Evolutionary conservation across 441 rosid species (phyloP), one percentile per base, ranked within the genome.

Genomic region (Pelargonium fulgidum): DNA sequence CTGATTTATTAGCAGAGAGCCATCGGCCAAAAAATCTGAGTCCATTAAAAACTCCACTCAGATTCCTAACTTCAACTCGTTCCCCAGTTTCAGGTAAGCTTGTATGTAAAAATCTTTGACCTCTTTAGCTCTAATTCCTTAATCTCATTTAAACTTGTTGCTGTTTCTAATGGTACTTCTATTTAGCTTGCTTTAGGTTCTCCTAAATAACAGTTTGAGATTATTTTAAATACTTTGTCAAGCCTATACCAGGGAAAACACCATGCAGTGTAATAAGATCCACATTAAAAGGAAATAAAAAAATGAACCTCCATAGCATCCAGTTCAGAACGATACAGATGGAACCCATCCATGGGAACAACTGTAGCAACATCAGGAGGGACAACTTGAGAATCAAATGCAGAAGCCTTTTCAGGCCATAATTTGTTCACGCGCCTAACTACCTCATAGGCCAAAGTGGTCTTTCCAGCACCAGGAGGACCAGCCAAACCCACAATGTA

Each of bases 391-490:
- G 88, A 85, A 83, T 86, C 93, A 61, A 85, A 78, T 47, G 86
- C 78, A 71, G 81, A 48, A 86, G 84, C 85, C 72, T 80, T 89
- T 74, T 83, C 85, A 61, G 88, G 86, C 96, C 96, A 89, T 63
- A 84, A 76, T 67, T 71, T 83, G 75, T 90, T 89, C 36, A 87
- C 73, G 62, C 91, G 87, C 48, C 36, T 76, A 17, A 75, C 86
- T 65, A 93, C 88, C 82, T 87, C 89, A 72, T 76, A 76, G 67
- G 92, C 97, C 78, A 93, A 7, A 64, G 94, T 90, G 76, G 88
- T 89, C 88, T 93, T 93, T 73, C 97, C 98, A 64, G 93, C 86
- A 77, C 98, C 98, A 72, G 98, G 98, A 69, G 97, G 90, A 72
- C 96, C 97, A 63, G 90, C 97, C 81, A 90, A 78, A 74, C 92